Evolutionary conservation across 305 asterid genomes (phyloP), one percentile per base, ranked within the genome.

Genomic region (Rubia peregrina): DNA sequence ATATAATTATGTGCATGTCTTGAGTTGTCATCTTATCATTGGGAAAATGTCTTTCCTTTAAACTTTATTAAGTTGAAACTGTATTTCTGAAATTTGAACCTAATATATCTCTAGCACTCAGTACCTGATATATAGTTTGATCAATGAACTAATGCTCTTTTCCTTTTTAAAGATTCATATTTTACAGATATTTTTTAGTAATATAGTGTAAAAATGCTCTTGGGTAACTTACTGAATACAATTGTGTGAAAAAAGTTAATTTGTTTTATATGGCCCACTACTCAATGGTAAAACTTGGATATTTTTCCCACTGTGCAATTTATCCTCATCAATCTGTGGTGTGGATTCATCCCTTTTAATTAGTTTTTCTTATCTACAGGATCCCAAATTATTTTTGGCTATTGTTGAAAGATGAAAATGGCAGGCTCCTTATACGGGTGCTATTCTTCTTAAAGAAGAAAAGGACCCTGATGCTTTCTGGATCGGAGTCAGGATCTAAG

Each of bases 361-460:
- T 70, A 26, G 53, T 70, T 65, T 12, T 51, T 46, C 30, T 40
- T 17, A 21, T 77, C 69, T 77, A 72, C 88, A 95, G 99, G 98
- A 95, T 82, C 96, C 98, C 16, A 95, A 90, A 73, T 82, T 95
- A 81, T 83, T 90, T 81, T 96, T 95, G 70, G 99, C 98, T 71
- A 83, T 95, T 72, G 83, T 84, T 68, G 99, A 91, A 80, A 88
- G 90, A 81, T 87, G 87, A 75, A 91, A 87, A 80, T 80, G 99
- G 79, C 99, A 91, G 79, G 98, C 97, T 69, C 97, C 99, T 77
- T 95, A 87, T 79, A 90, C 98, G 46, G 99, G 99, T 76, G 99
- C 99, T 69, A 91, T 91, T 87, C 95, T 95, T 63, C 41, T 95
- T 66, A 95, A 91, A 84, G 98, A 95, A 5, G 97, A 86, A 46